Conservation (phyloP, 1,284 basidiomycete species). For the Sparassis latifolia region DNA sequence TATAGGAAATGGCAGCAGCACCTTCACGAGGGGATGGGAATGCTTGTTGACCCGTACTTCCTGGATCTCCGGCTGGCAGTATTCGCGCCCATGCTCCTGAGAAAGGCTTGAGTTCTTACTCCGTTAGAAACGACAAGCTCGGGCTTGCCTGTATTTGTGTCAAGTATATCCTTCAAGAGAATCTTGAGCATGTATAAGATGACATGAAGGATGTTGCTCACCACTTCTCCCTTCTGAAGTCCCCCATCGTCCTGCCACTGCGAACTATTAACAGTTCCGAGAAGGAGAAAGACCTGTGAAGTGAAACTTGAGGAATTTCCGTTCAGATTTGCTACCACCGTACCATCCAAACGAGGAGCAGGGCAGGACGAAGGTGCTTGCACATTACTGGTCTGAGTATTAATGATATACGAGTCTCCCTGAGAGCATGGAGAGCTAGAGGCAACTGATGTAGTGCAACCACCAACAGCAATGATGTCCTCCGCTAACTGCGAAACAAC, state of each 20-base stretch:
- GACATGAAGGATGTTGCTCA: slow-evolving; percentile 26
- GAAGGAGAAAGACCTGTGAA: slow-evolving; percentile 60
- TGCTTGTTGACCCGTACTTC: slow-evolving; percentile 29
- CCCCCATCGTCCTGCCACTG: slow-evolving; percentile 61
- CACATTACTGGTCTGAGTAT: slow-evolving; percentile 30
- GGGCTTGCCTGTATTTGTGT: slow-evolving; percentile 34
- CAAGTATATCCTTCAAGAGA: slow-evolving; percentile 47
- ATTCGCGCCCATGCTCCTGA: slow-evolving; percentile 65
- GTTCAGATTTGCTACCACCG: slow-evolving; percentile 57
- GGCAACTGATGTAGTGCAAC: slow-evolving; percentile 39
- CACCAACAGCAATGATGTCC: slow-evolving; percentile 49
- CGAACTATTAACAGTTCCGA: slow-evolving; percentile 57
- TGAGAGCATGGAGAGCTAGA: slow-evolving; percentile 46
- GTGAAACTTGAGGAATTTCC: slow-evolving; percentile 45
- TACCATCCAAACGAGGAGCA: slow-evolving; percentile 59
- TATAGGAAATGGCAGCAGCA: slow-evolving; percentile 54
- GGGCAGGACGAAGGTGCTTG: slow-evolving; percentile 47
- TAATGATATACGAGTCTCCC: slow-evolving; percentile 49
- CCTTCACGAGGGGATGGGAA: slow-evolving; percentile 66
- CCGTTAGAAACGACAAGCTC: not conserved
- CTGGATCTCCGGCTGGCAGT: slow-evolving; percentile 69
- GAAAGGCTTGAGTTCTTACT: not conserved
- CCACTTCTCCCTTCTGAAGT: slow-evolving; percentile 61
- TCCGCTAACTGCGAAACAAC: slow-evolving; percentile 18
- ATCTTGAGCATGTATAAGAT: not conserved